A percentile compares a stretch with the other conserved stretches of the same genome.
Evolutionary conservation across 768 basidiomycete species (phyloP).

Genomic region (Suillus fuscotomentosus): DNA sequence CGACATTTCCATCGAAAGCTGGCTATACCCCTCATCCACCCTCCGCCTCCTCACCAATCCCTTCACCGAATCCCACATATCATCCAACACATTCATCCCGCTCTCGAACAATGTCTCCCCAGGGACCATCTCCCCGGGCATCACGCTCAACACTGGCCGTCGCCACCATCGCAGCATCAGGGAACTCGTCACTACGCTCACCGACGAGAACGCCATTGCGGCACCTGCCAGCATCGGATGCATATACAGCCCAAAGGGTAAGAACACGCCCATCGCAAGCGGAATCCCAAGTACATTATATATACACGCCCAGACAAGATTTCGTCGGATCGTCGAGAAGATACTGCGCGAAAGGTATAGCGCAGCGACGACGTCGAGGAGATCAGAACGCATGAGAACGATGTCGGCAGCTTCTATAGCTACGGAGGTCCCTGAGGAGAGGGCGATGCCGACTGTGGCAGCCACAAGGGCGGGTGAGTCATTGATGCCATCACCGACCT

Average conservation of each 20-base stretch:
- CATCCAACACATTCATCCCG: conserved; percentile 39
- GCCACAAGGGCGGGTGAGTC: conserved; percentile 97
- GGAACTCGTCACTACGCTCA: conserved; percentile 91
- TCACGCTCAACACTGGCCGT: conserved; percentile 64
- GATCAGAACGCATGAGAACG: conserved; percentile 95
- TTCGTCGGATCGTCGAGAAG: conserved; percentile 87
- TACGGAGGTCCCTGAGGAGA: conserved; percentile 94
- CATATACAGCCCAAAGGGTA: conserved; percentile 89
- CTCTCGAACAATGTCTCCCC: conserved; percentile 40
- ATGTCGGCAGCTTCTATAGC: conserved; percentile 98
- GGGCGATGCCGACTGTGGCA: conserved; percentile 93
- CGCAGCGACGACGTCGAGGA: conserved; percentile 96
- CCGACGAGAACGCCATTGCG: conserved; percentile 97
- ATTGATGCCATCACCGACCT: conserved; percentile 99
- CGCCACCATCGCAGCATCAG: conserved; percentile 85
- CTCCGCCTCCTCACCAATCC: conserved; percentile 38
- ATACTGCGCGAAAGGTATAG: conserved; percentile 87
- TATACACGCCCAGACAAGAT: conserved; percentile 94
- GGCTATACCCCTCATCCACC: conserved; percentile 57
- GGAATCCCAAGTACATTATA: conserved; percentile 95
- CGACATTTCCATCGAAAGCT: conserved; percentile 68
- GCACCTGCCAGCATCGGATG: conserved; percentile 99
- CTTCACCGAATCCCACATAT: conserved; percentile 49
- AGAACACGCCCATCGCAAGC: conserved; percentile 94
- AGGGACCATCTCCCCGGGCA: conserved; percentile 54